Evolutionary conservation across 805 yeast genomes (phyloP), one percentile per base, ranked within the genome.

Genomic region (Metschnikowia koreensis): DNA sequence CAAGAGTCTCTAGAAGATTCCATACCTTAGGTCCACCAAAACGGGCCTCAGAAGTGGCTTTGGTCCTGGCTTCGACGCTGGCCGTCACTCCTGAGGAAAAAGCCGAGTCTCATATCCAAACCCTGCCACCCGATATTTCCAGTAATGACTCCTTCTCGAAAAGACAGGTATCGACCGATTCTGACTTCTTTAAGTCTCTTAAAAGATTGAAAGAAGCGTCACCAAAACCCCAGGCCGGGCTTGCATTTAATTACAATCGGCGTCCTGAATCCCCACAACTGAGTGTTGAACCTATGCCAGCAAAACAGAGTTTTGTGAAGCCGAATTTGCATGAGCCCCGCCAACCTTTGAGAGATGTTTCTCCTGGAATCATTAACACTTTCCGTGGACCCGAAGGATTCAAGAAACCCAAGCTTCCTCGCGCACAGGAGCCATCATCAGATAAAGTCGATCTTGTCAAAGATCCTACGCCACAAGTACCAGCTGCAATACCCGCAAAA

Each of bases 1-100:
- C 68, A 33, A 61, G 74, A 44, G 67, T 74, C 11, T 56, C 70
- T 1, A 66, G 77, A 51, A 65, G 79, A 34, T 70, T 73, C 47
- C 47, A 46, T 36, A 42, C 56, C 2, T 55, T 81, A 38, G 84
- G 84, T 1, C 83, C 82, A 10, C 83, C 84, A 1, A 73, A 77
- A 56, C 62, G 84, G 45, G 70, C 78, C 1, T 64, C 74, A 3
- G 59, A 55, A 16, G 49, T 52, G 38, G 43, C 17, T 39, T 31
- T 27, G 33, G 28, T 17, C n/a, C 39, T 37, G 39, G 17, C 17
- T 37, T 9, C 7, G 39, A 9, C 17, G 17, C 39, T 37, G 17
- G 17, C 15, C n/a, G 17, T 15, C 9, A 31, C 2, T 31, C 10
- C 17, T 37, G 39, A 37, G 16, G 46, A 15, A 17, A 33, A 11